phyloP scores from a whole-genome alignment of 2,329 filamentous ascomycete genomes.

The Alternaria ventricosa region DNA sequence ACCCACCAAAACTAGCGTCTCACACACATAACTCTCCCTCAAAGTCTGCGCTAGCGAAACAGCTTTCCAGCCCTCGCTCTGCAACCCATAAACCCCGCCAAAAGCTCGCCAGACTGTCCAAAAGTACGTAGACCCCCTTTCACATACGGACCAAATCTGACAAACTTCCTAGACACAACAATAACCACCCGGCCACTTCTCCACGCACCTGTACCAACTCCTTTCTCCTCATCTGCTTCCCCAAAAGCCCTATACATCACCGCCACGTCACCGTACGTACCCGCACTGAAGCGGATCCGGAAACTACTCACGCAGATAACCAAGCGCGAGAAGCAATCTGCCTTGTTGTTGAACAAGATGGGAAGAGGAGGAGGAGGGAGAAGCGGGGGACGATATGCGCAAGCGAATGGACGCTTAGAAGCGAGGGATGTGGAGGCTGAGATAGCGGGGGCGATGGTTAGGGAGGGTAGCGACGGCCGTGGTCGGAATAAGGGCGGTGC shows the following conservation, averaged over 20 bases:
- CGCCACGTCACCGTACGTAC: constrained; percentile 70
- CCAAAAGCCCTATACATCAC: constrained; percentile 72
- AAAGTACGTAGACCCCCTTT: constrained; percentile 21
- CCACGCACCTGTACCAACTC: constrained; percentile 62
- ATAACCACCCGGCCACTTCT: constrained; percentile 64
- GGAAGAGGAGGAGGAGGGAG: not conserved
- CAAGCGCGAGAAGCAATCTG: constrained; percentile 56
- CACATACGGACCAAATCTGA: not conserved
- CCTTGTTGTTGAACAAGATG: not conserved
- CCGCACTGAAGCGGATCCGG: constrained; percentile 69
- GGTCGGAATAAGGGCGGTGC: not conserved
- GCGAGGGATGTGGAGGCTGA: constrained; percentile 38
- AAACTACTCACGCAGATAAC: constrained; percentile 66
- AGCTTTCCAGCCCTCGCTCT: not conserved
- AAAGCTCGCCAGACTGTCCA: constrained; percentile 31
- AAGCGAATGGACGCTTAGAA: constrained; percentile 35
- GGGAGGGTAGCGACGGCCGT: not conserved
- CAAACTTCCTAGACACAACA: constrained; percentile 49
- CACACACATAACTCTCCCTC: not conserved
- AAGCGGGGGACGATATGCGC: constrained; percentile 1
- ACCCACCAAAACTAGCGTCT: not conserved
- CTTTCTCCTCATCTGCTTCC: constrained; percentile 56
- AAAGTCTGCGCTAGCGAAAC: not conserved
- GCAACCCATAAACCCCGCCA: constrained; percentile 1
- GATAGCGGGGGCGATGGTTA: constrained; percentile 32